phyloP scores from a whole-genome alignment of 2,329 filamentous ascomycete species.

The Aspergillus carbonarius region DNA sequence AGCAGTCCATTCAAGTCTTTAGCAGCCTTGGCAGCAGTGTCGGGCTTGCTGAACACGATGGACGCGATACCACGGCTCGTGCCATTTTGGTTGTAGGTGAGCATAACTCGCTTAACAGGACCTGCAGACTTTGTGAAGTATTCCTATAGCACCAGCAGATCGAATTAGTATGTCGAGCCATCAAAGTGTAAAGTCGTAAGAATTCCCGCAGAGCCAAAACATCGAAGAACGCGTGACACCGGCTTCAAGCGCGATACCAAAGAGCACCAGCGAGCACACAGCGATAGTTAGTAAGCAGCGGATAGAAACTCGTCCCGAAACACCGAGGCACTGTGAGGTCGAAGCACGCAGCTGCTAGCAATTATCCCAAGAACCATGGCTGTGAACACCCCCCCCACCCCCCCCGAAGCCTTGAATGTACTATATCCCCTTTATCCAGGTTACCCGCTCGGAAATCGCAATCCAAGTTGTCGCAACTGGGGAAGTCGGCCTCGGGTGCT shows the following conservation, averaged over 20 bases:
- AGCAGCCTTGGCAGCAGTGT: conserved; percentile 81
- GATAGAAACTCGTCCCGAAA: not conserved
- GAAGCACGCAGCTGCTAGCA: not conserved
- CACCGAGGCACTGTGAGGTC: not conserved
- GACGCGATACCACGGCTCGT: conserved; percentile 90
- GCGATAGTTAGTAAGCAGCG: conserved; percentile 44
- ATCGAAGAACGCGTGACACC: conserved; percentile 27
- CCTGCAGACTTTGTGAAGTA: conserved; percentile 89
- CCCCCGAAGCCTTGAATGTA: not conserved
- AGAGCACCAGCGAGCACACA: conserved; percentile 62
- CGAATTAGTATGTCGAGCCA: conserved; percentile 46
- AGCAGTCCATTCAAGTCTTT: conserved; percentile 81
- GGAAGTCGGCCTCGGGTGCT: not conserved
- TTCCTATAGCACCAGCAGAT: conserved; percentile 69
- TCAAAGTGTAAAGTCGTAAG: conserved; percentile 23
- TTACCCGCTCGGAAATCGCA: not conserved
- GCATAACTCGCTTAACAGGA: conserved; percentile 83
- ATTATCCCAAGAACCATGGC: not conserved
- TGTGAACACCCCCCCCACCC: not conserved
- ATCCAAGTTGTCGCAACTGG: not conserved
- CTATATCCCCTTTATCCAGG: not conserved
- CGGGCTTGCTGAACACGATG: conserved; percentile 77
- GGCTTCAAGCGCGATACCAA: conserved; percentile 26
- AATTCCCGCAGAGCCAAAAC: conserved; percentile 25
- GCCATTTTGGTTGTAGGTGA: conserved; percentile 91